These are phyloP conservation scores for Bacidia rubella DNA, from an alignment of 495 filamentous ascomycete genomes.

Conservation along the genomic window DNA sequence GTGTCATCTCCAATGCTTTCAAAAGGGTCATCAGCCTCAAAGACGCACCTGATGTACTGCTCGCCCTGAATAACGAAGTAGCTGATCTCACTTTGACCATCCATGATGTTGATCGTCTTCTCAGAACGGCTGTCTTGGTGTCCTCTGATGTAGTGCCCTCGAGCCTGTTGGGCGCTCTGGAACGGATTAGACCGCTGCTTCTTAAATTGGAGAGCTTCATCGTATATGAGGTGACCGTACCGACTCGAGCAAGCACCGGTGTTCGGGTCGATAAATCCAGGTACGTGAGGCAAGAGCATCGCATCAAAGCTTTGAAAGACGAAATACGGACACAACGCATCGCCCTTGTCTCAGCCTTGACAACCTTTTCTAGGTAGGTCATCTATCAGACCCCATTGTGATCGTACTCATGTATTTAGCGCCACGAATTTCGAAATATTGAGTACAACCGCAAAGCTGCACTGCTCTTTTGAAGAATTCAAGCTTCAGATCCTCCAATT, in stretches of 20 bases:
- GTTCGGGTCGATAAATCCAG: slow-evolving; percentile 1
- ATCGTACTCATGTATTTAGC: background rate
- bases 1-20: background rate
- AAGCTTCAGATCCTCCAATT: too few relatives aligned
- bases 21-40: background rate
- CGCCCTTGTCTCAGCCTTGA: background rate
- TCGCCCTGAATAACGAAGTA: slow-evolving; percentile 7
- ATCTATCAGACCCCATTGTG: background rate
- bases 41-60: slow-evolving; percentile 1
- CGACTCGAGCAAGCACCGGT: background rate
- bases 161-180: background rate
- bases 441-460: too few relatives aligned
- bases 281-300: background rate
- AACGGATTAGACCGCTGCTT: background rate
- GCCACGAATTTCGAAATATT: background rate
- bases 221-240: slow-evolving; percentile 7
- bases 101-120: background rate
- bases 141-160: background rate
- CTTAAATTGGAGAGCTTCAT: slow-evolving; percentile 6
- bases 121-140: background rate
- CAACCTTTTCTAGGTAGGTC: background rate
- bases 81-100: slow-evolving; percentile 3
- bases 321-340: background rate
- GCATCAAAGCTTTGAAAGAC: background rate
- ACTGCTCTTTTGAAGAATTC: too few relatives aligned